Base-by-base conservation (phyloP, 1,284 basidiomycete genomes). In the Melanopsichium pennsylvanicum region DNA sequence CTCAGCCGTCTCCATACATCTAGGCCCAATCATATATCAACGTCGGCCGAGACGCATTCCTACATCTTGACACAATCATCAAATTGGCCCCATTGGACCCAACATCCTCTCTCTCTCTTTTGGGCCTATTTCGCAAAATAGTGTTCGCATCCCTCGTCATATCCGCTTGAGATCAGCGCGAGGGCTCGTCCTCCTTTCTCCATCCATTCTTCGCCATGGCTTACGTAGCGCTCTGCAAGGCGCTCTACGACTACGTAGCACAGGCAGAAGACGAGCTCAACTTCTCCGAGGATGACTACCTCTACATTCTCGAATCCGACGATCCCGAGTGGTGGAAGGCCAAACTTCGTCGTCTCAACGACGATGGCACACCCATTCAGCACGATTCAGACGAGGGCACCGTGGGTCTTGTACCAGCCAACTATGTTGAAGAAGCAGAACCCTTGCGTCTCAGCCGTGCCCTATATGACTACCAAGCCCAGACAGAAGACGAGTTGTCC, bases 271-370 rank as follows among this genome's bases (percentile, higher is more conserved):
- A 81, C 51, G 79, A 81, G 66, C 74, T 81, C 45, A 71, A 51
- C 34, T 46, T 81, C 32, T 47, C 56, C 37, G 79, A 81, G 44
- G 79, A 80, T 52, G 78, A 77, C 45, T 52, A 60, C 22, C 67
- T 81, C 47, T 81, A 80, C 64, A 63, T 81, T 19, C 66, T 80
- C 55, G 78, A 80, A 36, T 63, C 73, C 34, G 69, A 75, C 50
- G 79, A 81, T 35, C 60, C 72, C 18, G 75, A 76, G 32, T 81
- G 79, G 79, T 80, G 71, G 72, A 77, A 76, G 41, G 79, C 75
- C 46, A 77, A 76, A 50, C 60, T 75, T 13, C 62, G 72, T 27
- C 46, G 55, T 12, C 60, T 74, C 33, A 38, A 69, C 37, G 42
- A 57, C 12, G 43, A 69, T 27, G 71, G 70, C 23, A 47, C 54